phyloP scores from a whole-genome alignment of 1,284 basidiomycete species.

The Ceratorhiza oryzae-sativae region DNA sequence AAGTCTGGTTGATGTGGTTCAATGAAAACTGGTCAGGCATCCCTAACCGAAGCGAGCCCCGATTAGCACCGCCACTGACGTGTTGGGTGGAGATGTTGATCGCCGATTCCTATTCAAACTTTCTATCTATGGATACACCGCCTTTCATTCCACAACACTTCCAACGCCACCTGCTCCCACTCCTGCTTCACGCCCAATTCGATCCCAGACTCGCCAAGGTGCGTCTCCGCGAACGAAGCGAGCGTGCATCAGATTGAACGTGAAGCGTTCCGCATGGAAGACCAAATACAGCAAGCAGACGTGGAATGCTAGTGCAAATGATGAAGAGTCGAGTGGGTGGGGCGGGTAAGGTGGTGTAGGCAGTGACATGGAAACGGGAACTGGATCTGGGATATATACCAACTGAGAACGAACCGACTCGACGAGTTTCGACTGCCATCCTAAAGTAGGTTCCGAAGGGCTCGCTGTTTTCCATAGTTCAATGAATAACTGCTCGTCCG shows the following conservation, averaged over 20 bases:
- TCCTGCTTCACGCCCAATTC: constrained; percentile 37
- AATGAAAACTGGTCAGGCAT: too few relatives aligned
- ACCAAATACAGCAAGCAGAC: constrained; percentile 49
- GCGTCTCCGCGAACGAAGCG: constrained; percentile 58
- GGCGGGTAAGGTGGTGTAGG: constrained; percentile 29
- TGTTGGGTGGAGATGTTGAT: neutral
- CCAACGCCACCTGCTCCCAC: constrained; percentile 22
- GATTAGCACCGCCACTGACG: neutral
- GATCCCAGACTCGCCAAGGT: constrained; percentile 60
- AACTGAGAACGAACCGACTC: constrained; percentile 42
- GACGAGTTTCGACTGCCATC: constrained; percentile 39
- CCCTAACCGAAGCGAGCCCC: neutral
- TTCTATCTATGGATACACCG: neutral
- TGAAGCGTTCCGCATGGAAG: constrained; percentile 52
- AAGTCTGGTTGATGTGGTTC: too few relatives aligned
- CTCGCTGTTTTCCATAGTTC: constrained; percentile 51
- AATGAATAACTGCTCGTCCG: constrained; percentile 52
- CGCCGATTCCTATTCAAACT: neutral
- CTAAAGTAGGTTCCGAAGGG: neutral
- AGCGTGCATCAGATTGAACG: constrained; percentile 54
- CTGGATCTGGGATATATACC: constrained; percentile 42
- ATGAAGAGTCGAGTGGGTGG: constrained; percentile 40
- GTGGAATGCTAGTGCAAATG: constrained; percentile 42
- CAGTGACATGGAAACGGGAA: constrained; percentile 38
- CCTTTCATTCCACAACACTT: neutral